Evolutionary conservation across 2,329 filamentous ascomycete genomes (phyloP).

Genomic region (Phaeosphaeria sp.): DNA sequence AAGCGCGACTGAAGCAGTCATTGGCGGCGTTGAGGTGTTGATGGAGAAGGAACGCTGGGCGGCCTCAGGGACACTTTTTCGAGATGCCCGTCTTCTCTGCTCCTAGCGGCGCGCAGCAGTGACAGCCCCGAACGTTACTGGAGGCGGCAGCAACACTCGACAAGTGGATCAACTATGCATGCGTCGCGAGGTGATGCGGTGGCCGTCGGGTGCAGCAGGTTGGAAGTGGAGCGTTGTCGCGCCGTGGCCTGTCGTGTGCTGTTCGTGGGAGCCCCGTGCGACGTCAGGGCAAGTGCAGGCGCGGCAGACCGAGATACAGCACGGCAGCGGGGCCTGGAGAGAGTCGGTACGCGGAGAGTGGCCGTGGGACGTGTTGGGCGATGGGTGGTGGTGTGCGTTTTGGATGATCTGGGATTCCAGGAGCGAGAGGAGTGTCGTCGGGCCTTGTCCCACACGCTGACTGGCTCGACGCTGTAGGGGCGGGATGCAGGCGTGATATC

Average conservation of each 20-base stretch:
- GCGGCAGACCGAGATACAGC: conserved; percentile 18
- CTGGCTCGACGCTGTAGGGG: conserved; percentile 24
- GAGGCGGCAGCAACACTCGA: conserved; percentile 23
- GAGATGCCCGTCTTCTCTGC: conserved; percentile 32
- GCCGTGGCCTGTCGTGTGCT: conserved; percentile 42
- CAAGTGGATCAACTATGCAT: conserved; percentile 35
- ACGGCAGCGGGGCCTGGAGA: conserved; percentile 21
- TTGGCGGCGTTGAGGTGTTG: conserved; percentile 45
- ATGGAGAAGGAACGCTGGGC: conserved; percentile 21
- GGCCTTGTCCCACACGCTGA: conserved; percentile 36
- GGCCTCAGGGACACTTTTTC: conserved; percentile 32
- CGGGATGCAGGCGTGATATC: conserved; percentile 32
- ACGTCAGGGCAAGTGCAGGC: conserved; percentile 32
- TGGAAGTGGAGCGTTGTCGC: conserved; percentile 16
- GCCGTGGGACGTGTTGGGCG: conserved; percentile 20
- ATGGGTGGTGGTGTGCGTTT: conserved; percentile 28
- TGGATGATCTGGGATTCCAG: conserved; percentile 29
- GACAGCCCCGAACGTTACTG: conserved; percentile 28
- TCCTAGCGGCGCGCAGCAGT: conserved; percentile 36
- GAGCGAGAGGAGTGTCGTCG: conserved; percentile 32
- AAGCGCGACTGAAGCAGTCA: conserved; percentile 70
- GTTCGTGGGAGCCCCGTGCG: conserved; percentile 42
- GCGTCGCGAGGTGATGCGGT: conserved; percentile 24
- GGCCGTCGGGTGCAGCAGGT: conserved; percentile 17
- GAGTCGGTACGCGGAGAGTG: conserved; percentile 16